Conservation (phyloP, 306 rosid genomes). For the Vachellia pachyceras region DNA sequence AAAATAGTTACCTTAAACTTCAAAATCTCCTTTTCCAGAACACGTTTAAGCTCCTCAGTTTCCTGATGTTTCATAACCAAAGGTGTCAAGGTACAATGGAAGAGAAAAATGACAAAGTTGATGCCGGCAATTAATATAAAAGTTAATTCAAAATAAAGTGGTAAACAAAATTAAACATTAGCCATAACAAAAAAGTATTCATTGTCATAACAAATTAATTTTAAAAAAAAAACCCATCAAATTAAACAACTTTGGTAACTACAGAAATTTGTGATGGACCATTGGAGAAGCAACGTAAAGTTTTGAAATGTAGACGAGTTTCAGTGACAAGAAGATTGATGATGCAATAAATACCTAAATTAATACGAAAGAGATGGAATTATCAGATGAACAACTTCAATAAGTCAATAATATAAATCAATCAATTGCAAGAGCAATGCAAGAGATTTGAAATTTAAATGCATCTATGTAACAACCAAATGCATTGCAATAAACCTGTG, state of each 20-base stretch:
- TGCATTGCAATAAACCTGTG: not conserved
- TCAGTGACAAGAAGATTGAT: not conserved
- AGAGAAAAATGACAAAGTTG: not conserved
- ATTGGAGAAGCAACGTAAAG: not conserved
- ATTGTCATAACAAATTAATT: not conserved
- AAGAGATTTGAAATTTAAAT: conserved; percentile 1
- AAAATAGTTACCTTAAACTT: conserved; percentile 63
- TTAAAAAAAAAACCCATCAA: not conserved
- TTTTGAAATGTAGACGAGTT: not conserved
- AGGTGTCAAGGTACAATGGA: conserved; percentile 19
- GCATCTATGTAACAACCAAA: conserved; percentile 1
- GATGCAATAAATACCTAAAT: not conserved
- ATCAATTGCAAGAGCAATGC: not conserved
- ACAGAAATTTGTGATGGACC: not conserved
- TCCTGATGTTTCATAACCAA: conserved; percentile 64
- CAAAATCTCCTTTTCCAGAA: conserved; percentile 73
- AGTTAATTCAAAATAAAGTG: not conserved
- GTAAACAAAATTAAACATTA: conserved; percentile 1
- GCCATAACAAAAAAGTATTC: not conserved
- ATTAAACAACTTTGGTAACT: not conserved
- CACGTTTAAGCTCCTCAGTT: conserved; percentile 86
- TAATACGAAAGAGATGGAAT: not conserved
- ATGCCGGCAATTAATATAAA: not conserved
- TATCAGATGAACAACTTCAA: not conserved
- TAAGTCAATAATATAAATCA: conserved; percentile 12